Percentiles rank a stretch among this genome's conserved stretches.
Evolutionary conservation across 2,329 filamentous ascomycete genomes (phyloP).

Genomic region (Pseudocercospora pini-densiflorae): DNA sequence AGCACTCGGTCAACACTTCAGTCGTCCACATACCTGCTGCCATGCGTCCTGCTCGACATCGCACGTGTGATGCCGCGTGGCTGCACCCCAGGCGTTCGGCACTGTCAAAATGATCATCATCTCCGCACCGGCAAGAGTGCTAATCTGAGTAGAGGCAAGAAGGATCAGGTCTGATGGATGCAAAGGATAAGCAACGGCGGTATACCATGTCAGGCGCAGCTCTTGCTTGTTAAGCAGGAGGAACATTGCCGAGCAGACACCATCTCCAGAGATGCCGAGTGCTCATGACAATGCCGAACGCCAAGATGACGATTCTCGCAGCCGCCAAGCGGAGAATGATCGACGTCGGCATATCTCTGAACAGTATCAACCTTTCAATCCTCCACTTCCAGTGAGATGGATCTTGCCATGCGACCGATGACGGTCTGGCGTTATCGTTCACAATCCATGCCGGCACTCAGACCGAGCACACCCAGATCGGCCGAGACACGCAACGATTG

Average conservation of each 20-base stretch:
- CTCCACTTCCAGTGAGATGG: background rate
- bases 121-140: background rate
- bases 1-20: background rate
- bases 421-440: background rate
- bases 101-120: background rate
- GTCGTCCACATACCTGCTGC: background rate
- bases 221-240: background rate
- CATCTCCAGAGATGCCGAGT: background rate
- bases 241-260: background rate
- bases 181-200: background rate
- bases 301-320: background rate
- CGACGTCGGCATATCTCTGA: conserved; percentile 3
- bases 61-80: too few relatives aligned
- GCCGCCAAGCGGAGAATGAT: background rate
- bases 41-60: background rate
- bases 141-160: background rate
- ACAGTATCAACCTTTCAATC: background rate
- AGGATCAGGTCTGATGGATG: background rate
- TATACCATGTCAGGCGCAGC: background rate
- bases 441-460: background rate
- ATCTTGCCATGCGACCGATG: background rate
- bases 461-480: background rate
- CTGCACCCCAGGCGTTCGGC: background rate
- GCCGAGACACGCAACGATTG: background rate
- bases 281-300: background rate